Conservation (phyloP, 345 rosid genomes). For the Lepidium didymum region DNA sequence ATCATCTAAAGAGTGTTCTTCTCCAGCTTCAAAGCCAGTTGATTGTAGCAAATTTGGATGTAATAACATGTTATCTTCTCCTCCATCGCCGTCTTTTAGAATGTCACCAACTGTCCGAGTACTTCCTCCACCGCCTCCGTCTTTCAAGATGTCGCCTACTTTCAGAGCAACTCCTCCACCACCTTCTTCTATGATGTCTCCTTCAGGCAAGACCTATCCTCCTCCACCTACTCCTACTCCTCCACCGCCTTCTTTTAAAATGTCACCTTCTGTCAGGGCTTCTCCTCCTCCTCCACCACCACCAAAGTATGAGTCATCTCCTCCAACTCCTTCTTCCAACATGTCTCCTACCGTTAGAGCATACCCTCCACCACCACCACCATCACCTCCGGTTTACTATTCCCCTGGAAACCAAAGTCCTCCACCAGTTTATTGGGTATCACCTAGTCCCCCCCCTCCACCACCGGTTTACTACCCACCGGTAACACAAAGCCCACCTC, state of each 20-base stretch:
- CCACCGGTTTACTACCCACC: constrained; percentile 4
- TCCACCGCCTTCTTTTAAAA: constrained; percentile 22
- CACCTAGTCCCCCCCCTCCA: background rate
- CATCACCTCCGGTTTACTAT: constrained; percentile 26
- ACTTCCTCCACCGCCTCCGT: constrained; percentile 16
- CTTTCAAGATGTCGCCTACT: constrained; percentile 2
- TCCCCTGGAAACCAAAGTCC: background rate
- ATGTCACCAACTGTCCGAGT: constrained; percentile 28
- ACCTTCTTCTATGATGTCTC: constrained; percentile 24
- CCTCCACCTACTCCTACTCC: background rate
- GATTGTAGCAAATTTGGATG: constrained; percentile 52
- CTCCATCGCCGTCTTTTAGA: constrained; percentile 28
- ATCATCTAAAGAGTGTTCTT: constrained; percentile 47
- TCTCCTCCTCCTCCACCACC: background rate
- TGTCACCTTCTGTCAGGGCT: constrained; percentile 17
- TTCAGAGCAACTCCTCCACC: constrained; percentile 11
- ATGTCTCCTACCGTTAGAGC: constrained; percentile 23
- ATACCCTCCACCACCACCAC: constrained; percentile 33
- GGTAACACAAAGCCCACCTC: constrained; percentile 13
- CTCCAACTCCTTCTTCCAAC: constrained; percentile 16
- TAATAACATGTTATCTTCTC: constrained; percentile 13
- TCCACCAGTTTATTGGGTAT: background rate
- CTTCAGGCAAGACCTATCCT: background rate
- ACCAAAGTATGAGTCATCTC: constrained; percentile 2
- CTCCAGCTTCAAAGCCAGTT: constrained; percentile 43